Base-by-base conservation (phyloP, 331 rosid species). In the Saraca asoca region DNA sequence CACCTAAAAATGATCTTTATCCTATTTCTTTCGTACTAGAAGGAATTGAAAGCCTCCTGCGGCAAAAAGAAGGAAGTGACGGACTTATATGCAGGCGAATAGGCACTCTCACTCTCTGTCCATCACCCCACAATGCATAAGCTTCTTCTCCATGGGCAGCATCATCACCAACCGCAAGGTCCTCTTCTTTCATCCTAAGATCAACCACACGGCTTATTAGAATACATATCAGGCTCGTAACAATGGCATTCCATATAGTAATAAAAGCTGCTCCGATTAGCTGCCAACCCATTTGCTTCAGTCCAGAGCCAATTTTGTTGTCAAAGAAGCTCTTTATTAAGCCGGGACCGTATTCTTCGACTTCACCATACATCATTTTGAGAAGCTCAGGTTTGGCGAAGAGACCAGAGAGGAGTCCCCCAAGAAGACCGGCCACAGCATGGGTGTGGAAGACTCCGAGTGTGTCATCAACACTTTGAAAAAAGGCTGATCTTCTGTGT, bases 71-170 rank as follows among this genome's bases (percentile, higher is more conserved):
- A 37, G 65, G 66, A 62, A 69, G 58, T 9, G 70, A 53, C 24
- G 75, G 69, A 38, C 19, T 48, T 34, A 73, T 72, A 54, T 62
- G 82, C 66, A 79, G 49, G 46, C 67, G 80, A 69, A 77, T 70
- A 12, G 83, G 33, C 9, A 74, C 20, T 0, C 77, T 31, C 71
- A 55, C 51, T 60, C 64, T 82, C 64, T 82, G 89, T 6, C 96
- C 94, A 12, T 89, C 89, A 2, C 88, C 95, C 95, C 96, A 89
- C 52, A 89, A 69, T 0, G 89, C 91, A 6, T 81, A 85, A 7
- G 87, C 89, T 71, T 87, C 95, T 74, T 89, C 95, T 9, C 95
- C 95, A 12, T 87, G 96, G 44, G 52, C 87, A 4, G 89, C 95
- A 67, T 85, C 95, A 5, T 87, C 96, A 42, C 95, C 89, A 37